A percentile compares a stretch with the other conserved stretches of the same genome.
Conservation (phyloP, 805 yeast genomes). For the Peterozyma toletana region DNA sequence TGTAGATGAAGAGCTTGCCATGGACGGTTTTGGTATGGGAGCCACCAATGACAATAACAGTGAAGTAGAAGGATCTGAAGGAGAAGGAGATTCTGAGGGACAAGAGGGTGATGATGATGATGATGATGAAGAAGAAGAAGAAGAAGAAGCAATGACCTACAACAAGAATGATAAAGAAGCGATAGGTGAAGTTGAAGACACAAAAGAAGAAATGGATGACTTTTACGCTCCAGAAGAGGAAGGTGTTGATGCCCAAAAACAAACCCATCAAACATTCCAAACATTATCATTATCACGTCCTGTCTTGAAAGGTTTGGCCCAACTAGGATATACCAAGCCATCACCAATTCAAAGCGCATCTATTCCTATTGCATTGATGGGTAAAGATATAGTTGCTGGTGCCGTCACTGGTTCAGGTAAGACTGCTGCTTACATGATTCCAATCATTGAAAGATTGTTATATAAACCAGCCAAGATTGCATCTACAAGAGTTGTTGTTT, state of each 20-base stretch:
- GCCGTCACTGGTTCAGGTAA: slow-evolving; percentile 99
- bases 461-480: slow-evolving; percentile 84
- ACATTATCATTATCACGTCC: slow-evolving; percentile 84
- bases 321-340: slow-evolving; percentile 79
- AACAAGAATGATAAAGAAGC: slow-evolving; percentile 14
- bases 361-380: slow-evolving; percentile 87
- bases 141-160: slow-evolving; percentile 20
- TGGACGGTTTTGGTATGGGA: slow-evolving; percentile 35
- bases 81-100: slow-evolving; percentile 15
- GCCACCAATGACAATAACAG: slow-evolving; percentile 19
- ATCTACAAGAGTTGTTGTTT: slow-evolving; percentile 82
- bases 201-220: slow-evolving; percentile 76
- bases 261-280: slow-evolving; percentile 60
- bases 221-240: slow-evolving; percentile 61
- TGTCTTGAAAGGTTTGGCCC: slow-evolving; percentile 71
- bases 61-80: slow-evolving; percentile 20
- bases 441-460: slow-evolving; percentile 85
- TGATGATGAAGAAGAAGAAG: slow-evolving; percentile 25
- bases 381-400: slow-evolving; percentile 97
- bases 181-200: slow-evolving; percentile 44
- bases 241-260: slow-evolving; percentile 43
- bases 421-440: slow-evolving; percentile 97
- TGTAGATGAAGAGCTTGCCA: slow-evolving; percentile 27
- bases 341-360: slow-evolving; percentile 92
- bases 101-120: slow-evolving; percentile 18